These are phyloP conservation scores for Phytophthora melonis DNA, from an alignment of 352 stramenopile species.

Conservation along the genomic window DNA sequence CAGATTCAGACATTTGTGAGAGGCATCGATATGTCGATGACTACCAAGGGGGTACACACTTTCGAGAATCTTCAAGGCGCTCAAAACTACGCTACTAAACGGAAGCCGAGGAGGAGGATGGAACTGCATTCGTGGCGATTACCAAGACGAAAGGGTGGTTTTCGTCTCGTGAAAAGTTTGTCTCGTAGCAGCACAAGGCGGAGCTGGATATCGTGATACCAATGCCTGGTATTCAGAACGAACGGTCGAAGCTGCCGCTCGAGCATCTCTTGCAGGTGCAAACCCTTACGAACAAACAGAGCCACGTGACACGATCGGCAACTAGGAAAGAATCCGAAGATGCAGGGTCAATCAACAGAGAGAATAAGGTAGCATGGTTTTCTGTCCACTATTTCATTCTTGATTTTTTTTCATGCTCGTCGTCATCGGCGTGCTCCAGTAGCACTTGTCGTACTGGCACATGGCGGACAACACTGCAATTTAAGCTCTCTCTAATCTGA, in stretches of 20 bases:
- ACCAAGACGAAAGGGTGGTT: constrained; percentile 8
- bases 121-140: constrained; percentile 18
- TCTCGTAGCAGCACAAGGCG: constrained; percentile 1
- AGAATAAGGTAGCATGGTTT: too few species aligned
- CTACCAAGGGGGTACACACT: neutral
- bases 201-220: constrained; percentile 1
- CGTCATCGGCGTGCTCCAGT: neutral
- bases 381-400: too few species aligned
- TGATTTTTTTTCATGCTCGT: neutral
- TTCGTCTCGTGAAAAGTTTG: neutral
- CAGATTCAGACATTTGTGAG: constrained; percentile 16
- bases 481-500: too few species aligned
- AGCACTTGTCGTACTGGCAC: neutral
- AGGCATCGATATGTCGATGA: constrained; percentile 8
- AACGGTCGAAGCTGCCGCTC: constrained; percentile 85
- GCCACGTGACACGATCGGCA: constrained; percentile 75
- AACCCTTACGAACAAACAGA: constrained; percentile 87
- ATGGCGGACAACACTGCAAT: too few species aligned
- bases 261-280: constrained; percentile 88
- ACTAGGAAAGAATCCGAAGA: constrained; percentile 12
- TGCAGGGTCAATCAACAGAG: too few species aligned
- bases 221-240: constrained; percentile 84
- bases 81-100: constrained; percentile 12
- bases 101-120: neutral
- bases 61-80: constrained; percentile 10